Base-by-base conservation (phyloP, 1,284 basidiomycete genomes). In the Tilletiaria anomala region DNA sequence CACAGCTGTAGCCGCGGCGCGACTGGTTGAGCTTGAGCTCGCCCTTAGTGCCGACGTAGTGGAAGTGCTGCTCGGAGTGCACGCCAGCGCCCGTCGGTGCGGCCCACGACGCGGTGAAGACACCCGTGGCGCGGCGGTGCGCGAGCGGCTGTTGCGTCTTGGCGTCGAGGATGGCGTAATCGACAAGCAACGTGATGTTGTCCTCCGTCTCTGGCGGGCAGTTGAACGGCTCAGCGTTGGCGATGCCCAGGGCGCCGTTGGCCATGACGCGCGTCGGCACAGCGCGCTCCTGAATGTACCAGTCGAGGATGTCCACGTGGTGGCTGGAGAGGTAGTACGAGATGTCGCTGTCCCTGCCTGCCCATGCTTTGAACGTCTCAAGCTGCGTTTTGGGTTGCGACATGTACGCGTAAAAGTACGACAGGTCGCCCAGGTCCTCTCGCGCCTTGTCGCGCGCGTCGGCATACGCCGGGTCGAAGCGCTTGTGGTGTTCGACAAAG, bases 361-460 rank as follows among this genome's bases (percentile, higher is more conserved):
- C 87, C 87, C 87, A 91, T 15, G 82, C 33, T 48, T 80, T 79
- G 77, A 89, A 91, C 0, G 86, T 89, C 69, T 86, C 83, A 20
- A 93, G 74, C 70, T 93, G 87, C 61, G 77, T 80, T 72, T 93
- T 93, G 36, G 87, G 87, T 67, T 91, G 87, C 58, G 82, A 85
- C 87, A 93, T 93, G 69, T 72, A 54, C 23, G 60, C 59, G 63
- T 69, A 61, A 51, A 69, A 74, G 70, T 87, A 93, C 70, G 87
- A 88, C 71, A 89, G 86, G 65, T 89, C 83, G 35, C 87, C 87
- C 37, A 91, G 73, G 18, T 75, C 71, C 24, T 75, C 75, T 12
- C 84, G 41, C 79, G 42, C 81, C 76, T 5, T 77, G 80, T 61
- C 76, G 76, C 70, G 61, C 6, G 85, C 87, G 67, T 93, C 87